Conservation (phyloP, 129 eudicot genomes). For the Chrysanthemum lavandulifolium region DNA sequence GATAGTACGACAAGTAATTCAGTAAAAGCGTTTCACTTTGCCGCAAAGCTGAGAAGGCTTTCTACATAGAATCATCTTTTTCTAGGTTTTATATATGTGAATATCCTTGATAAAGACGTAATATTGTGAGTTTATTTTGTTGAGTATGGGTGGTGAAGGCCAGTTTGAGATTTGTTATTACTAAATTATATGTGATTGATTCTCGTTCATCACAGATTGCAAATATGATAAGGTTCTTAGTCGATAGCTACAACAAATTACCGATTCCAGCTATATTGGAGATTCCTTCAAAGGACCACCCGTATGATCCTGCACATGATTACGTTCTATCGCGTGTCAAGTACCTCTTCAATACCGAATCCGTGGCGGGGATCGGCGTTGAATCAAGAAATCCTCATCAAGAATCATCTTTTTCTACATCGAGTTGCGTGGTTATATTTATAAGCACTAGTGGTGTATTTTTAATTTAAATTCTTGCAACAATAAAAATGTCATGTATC, state of each 20-base stretch:
- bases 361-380: slow-evolving; percentile 86
- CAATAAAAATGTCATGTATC: slow-evolving; percentile 29
- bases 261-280: slow-evolving; percentile 95
- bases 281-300: slow-evolving; percentile 99
- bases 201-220: slow-evolving; percentile 56
- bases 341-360: slow-evolving; percentile 81
- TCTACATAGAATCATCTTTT: neutral
- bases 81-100: neutral
- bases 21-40: neutral
- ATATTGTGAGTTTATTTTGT: neutral
- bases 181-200: neutral
- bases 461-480: slow-evolving; percentile 25
- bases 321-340: slow-evolving; percentile 93
- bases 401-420: neutral
- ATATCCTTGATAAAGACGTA: neutral
- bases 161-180: neutral
- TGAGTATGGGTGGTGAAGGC: neutral
- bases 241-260: slow-evolving; percentile 96
- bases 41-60: neutral
- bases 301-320: slow-evolving; percentile 93
- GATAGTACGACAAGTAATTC: neutral
- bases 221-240: slow-evolving; percentile 89
- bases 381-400: slow-evolving; percentile 9
- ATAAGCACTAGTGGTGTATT: slow-evolving; percentile 16
- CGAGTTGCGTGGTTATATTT: slow-evolving; percentile 23